phyloP scores from a whole-genome alignment of 1,139 yeast genomes.

The Casaregolazyma suthepensis region DNA sequence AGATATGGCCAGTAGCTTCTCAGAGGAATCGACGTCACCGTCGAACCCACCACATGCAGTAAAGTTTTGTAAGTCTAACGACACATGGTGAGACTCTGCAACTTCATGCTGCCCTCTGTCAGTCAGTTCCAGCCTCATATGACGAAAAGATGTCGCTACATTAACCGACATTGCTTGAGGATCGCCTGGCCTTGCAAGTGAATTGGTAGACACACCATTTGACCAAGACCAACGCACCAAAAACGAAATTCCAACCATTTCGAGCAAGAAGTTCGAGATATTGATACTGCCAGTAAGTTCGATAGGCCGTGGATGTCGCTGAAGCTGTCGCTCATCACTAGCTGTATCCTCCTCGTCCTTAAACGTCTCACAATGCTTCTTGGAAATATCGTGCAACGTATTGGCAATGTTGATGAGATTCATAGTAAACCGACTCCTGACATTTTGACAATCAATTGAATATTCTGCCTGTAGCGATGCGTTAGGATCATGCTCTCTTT shows the following conservation, averaged over 20 bases:
- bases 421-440: conserved; percentile 21
- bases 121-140: not conserved
- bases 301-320: not conserved
- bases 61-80: not conserved
- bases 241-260: not conserved
- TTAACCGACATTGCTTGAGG: not conserved
- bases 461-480: not conserved
- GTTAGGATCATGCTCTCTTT: not conserved
- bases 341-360: not conserved
- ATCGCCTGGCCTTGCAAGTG: not conserved
- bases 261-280: not conserved
- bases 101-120: not conserved
- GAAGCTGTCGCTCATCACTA: not conserved
- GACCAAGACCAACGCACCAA: not conserved
- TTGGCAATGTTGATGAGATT: conserved; percentile 17
- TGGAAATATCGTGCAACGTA: conserved; percentile 1
- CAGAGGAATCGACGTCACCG: not conserved
- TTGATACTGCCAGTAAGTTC: not conserved
- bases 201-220: not conserved
- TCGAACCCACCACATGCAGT: not conserved
- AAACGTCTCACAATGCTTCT: not conserved
- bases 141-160: not conserved
- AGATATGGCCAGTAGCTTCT: not conserved
- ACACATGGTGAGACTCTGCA: not conserved
- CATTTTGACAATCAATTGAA: conserved; percentile 16